These are phyloP conservation scores for Miscanthus lutarioriparius DNA, from an alignment of 176 grass and related monocot genomes.

Conservation along the genomic window DNA sequence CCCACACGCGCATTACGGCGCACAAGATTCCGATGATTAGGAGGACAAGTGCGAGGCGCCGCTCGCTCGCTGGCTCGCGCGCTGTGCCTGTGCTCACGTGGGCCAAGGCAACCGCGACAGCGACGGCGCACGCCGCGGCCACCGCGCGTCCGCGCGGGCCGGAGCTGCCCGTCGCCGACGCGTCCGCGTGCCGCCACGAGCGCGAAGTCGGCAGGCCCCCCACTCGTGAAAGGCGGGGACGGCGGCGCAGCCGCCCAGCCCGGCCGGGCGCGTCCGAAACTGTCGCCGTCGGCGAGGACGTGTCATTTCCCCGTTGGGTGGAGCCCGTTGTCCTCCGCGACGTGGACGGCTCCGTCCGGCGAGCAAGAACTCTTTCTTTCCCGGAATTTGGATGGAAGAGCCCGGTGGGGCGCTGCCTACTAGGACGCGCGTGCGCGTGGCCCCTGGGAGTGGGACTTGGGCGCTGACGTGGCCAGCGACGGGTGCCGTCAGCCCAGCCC, in stretches of 20 bases:
- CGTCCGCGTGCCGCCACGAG: conserved; percentile 11
- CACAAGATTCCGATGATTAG: background rate
- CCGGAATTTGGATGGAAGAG: background rate
- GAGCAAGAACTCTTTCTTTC: background rate
- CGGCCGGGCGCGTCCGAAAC: background rate
- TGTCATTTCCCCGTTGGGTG: background rate
- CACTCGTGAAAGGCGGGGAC: background rate
- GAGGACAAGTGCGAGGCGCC: background rate
- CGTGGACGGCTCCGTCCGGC: conserved; percentile 4
- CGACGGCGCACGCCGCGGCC: conserved; percentile 1
- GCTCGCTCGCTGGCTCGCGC: background rate
- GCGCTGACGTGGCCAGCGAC: background rate
- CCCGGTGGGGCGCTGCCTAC: background rate
- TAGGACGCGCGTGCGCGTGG: background rate
- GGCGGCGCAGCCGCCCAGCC: background rate
- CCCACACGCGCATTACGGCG: background rate
- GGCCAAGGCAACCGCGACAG: background rate
- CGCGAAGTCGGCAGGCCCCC: background rate
- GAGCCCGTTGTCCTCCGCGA: background rate
- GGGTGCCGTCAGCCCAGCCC: background rate
- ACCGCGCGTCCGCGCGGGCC: conserved; percentile 13
- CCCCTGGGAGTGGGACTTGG: no score
- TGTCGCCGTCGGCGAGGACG: background rate
- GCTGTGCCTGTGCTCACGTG: background rate
- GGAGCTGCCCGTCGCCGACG: background rate